Percentiles rank a stretch among this genome's conserved stretches.
phyloP scores from a whole-genome alignment of 2,329 filamentous ascomycete species.

The Penicillium sp. region DNA sequence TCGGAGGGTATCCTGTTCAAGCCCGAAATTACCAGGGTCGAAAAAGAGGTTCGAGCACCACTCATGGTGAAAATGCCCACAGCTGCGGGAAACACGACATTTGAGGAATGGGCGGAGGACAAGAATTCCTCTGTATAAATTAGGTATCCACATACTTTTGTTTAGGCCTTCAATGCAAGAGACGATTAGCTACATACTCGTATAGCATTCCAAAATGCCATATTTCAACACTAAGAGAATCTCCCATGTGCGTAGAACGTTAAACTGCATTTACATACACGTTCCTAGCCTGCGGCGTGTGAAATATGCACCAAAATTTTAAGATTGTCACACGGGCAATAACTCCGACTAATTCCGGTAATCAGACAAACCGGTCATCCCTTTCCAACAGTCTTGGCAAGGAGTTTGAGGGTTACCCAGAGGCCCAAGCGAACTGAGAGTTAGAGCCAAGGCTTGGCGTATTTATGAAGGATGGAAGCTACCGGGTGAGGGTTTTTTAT shows the following conservation, averaged over 20 bases:
- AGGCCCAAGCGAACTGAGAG: neutral
- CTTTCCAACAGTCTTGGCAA: neutral
- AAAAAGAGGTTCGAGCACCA: conserved; percentile 39
- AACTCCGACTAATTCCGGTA: neutral
- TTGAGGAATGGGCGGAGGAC: conserved; percentile 3
- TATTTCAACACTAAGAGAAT: neutral
- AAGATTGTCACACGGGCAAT: no score
- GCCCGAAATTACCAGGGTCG: conserved; percentile 25
- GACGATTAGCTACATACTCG: neutral
- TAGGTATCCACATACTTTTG: neutral
- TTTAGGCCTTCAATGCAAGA: neutral
- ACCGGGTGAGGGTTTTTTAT: neutral
- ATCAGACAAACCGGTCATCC: neutral
- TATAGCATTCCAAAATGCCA: neutral
- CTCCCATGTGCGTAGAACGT: neutral
- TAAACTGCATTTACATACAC: neutral
- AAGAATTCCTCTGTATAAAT: neutral
- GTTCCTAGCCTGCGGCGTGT: no score
- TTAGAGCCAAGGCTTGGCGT: conserved; percentile 4
- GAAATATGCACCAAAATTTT: neutral
- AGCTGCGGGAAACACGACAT: neutral
- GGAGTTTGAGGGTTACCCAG: neutral
- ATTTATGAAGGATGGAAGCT: neutral
- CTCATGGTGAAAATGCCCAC: conserved; percentile 46
- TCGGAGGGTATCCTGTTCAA: conserved; percentile 42